Conservation (phyloP, 306 rosid genomes). For the Prunus campanulata region DNA sequence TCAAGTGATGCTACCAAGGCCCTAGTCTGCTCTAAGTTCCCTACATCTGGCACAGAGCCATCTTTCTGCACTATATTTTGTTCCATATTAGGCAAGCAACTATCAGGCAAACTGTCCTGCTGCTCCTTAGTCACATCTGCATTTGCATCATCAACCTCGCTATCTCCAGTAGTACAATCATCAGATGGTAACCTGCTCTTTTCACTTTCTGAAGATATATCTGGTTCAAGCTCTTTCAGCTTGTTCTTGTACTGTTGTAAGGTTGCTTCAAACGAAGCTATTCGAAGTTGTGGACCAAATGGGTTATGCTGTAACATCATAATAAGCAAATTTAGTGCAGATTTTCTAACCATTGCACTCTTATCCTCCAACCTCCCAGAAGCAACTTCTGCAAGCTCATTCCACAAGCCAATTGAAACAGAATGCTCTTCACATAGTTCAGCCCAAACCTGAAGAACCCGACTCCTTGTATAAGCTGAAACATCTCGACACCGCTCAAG, state of each 20-base stretch:
- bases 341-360: constrained; percentile 89
- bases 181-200: constrained; percentile 40
- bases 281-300: constrained; percentile 90
- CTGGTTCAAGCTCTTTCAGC: constrained; percentile 73
- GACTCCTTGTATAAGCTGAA: constrained; percentile 94
- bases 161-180: constrained; percentile 42
- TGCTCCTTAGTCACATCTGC: constrained; percentile 38
- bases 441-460: constrained; percentile 97
- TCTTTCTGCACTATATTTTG: constrained; percentile 48
- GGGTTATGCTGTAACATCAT: constrained; percentile 98
- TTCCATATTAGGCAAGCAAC: constrained; percentile 56
- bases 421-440: constrained; percentile 88
- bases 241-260: constrained; percentile 75
- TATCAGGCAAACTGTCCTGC: constrained; percentile 71
- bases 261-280: constrained; percentile 86
- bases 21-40: constrained; percentile 93
- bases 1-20: constrained; percentile 96
- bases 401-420: constrained; percentile 97
- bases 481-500: constrained; percentile 97
- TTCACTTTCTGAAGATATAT: constrained; percentile 43
- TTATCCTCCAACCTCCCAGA: constrained; percentile 98
- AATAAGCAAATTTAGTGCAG: constrained; percentile 76
- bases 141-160: constrained; percentile 54
- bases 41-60: constrained; percentile 73
- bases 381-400: constrained; percentile 79